Base-by-base conservation (phyloP, 2,329 filamentous ascomycete genomes). In the Fusarium albosuccineum region DNA sequence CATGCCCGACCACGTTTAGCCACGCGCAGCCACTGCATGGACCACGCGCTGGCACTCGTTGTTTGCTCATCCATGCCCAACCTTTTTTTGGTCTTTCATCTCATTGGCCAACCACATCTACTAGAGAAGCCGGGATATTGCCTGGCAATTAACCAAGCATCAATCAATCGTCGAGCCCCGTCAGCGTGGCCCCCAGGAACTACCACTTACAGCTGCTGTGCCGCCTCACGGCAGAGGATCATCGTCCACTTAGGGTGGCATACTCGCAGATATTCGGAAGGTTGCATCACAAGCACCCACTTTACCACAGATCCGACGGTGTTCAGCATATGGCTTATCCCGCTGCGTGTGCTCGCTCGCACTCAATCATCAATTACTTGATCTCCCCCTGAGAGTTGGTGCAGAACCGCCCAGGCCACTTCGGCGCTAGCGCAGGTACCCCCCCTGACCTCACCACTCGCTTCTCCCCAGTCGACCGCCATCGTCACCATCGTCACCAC, bases 341-440 rank as follows among this genome's bases (percentile, higher is more conserved):
- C 22, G 22, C 22, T 55, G 64, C 60, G 53, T 50, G 39, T 55
- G 39, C 54, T 11, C 56, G 64, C 55, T 62, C 48, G 52, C 55
- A 59, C 49, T 66, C 56, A 27, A 64, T 55, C 29, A 36, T 51
- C 39, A 33, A 33, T 45, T 58, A 36, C 41, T 44, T 49, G 39
- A 8, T 16, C n/a, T 41, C 34, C 59, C 64, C 64, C 50, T 65
- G 60, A 68, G 30, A 27, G 26, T 9, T 40, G n/a, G 14, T 29
- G 10, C n/a, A 9, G 44, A 62, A 68, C 52, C 57, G 65, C 62
- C 48, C 41, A 50, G 36, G 53, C 26, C 26, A 40, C 26, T 30
- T 14, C 14, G 52, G 34, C 66, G 66, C 66, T 68, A 68, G 66
- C 46, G 66, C 66, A 68, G 66, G 65, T 60, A 68, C 66, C 54